These are phyloP conservation scores for Dendrocalamus sinicus DNA, from an alignment of 176 grass and related monocot genomes.

Conservation along the genomic window DNA sequence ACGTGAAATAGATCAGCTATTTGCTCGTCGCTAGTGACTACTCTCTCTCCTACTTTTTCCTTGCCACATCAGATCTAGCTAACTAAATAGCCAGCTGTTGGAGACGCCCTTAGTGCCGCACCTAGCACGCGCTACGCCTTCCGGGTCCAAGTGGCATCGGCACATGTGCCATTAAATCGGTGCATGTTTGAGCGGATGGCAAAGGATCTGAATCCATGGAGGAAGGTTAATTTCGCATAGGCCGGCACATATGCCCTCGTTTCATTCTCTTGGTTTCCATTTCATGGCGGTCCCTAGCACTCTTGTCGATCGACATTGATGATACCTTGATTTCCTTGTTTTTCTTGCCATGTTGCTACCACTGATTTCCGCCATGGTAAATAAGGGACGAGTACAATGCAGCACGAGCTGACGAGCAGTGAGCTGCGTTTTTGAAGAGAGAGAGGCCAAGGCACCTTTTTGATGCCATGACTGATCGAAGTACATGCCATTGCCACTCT, in stretches of 20 bases:
- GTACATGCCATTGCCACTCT: neutral
- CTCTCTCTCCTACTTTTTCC: too few relatives aligned
- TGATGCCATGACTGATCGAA: neutral
- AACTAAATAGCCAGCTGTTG: too few relatives aligned
- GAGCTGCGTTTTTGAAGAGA: neutral
- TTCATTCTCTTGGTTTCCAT: neutral
- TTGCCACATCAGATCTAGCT: too few relatives aligned
- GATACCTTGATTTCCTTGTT: neutral
- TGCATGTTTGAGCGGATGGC: neutral
- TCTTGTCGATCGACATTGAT: neutral
- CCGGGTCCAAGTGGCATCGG: neutral
- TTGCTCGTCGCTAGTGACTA: too few relatives aligned
- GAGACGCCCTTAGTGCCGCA: conserved; percentile 19
- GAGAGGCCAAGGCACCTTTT: neutral
- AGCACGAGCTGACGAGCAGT: neutral
- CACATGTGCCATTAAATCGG: conserved; percentile 10
- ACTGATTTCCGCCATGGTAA: neutral
- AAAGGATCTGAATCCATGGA: conserved; percentile 20
- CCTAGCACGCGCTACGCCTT: neutral
- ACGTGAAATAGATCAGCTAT: too few relatives aligned
- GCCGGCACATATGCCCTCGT: neutral
- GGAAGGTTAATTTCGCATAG: neutral
- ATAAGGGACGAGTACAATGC: neutral
- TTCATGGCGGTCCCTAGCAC: neutral
- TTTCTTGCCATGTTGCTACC: neutral